Percentiles rank a stretch among this genome's conserved stretches.
Conservation (phyloP, 495 filamentous ascomycete species). For the Xylaria acuta region DNA sequence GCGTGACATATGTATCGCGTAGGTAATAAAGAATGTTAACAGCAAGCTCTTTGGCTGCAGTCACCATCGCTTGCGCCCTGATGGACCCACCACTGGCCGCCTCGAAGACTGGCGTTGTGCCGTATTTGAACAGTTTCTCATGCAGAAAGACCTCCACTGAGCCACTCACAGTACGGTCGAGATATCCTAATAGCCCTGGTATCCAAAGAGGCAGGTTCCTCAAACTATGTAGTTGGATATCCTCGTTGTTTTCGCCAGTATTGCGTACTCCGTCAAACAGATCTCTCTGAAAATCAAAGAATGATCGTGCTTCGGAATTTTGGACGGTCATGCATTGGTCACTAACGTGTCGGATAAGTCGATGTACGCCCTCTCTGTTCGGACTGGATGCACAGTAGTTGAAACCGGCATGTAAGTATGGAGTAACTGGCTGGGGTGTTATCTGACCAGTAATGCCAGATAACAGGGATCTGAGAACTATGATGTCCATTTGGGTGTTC, state of each 20-base stretch:
- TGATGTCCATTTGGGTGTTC: slow-evolving; percentile 42
- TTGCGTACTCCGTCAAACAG: slow-evolving; percentile 41
- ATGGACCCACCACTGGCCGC: slow-evolving; percentile 34
- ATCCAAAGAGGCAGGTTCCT: slow-evolving; percentile 67
- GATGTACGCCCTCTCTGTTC: slow-evolving; percentile 33
- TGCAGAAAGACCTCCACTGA: slow-evolving; percentile 63
- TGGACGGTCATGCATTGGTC: slow-evolving; percentile 48
- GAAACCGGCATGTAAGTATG: slow-evolving; percentile 46
- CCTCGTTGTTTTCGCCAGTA: slow-evolving; percentile 36
- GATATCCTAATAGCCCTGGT: slow-evolving; percentile 70
- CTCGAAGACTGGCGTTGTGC: slow-evolving; percentile 38
- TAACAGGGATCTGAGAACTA: slow-evolving; percentile 42
- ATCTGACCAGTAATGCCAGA: slow-evolving; percentile 44
- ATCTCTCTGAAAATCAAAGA: slow-evolving; percentile 49
- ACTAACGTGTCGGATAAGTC: slow-evolving; percentile 44
- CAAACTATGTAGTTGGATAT: slow-evolving; percentile 44
- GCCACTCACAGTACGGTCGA: slow-evolving; percentile 59
- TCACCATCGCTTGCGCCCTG: slow-evolving; percentile 37
- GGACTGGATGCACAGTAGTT: slow-evolving; percentile 45
- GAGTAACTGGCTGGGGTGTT: slow-evolving; percentile 37
- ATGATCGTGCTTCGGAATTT: slow-evolving; percentile 48
- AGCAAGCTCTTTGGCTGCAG: slow-evolving; percentile 48
- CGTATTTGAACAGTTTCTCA: slow-evolving; percentile 60
- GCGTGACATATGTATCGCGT: slow-evolving; percentile 50
- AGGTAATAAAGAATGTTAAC: slow-evolving; percentile 55